Conservation (phyloP, 2,329 filamentous ascomycete species). For the Fonsecaea pedrosoi region DNA sequence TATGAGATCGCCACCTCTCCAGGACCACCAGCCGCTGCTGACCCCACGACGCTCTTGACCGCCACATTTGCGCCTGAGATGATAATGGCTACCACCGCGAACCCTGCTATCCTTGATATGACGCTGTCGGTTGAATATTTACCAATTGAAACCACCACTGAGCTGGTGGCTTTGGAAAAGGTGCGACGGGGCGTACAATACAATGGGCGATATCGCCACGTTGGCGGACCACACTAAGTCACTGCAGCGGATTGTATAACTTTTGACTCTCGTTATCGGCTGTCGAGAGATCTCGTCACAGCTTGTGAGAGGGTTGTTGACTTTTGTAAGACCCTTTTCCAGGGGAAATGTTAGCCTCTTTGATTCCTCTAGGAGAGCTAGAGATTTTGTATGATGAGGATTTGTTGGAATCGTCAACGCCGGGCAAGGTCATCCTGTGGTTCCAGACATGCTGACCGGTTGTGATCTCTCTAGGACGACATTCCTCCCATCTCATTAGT, state of each 20-base stretch:
- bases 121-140: neutral
- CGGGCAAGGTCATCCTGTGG: neutral
- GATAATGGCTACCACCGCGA: neutral
- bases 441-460: neutral
- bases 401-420: neutral
- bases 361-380: neutral
- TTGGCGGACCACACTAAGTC: neutral
- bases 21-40: neutral
- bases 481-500: neutral
- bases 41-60: neutral
- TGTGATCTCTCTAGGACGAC: neutral
- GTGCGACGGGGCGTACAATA: conserved; percentile 1
- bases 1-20: neutral
- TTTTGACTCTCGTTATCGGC: neutral
- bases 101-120: neutral
- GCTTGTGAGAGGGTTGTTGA: neutral
- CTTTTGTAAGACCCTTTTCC: neutral
- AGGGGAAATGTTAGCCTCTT: neutral
- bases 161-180: neutral
- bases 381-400: neutral
- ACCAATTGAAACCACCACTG: neutral
- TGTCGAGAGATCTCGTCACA: neutral
- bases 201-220: neutral
- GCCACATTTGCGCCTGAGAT: neutral
- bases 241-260: neutral